These are phyloP conservation scores for Hemisphaericaspora xylofermentans DNA, from an alignment of 1,139 yeast species.

Conservation along the genomic window DNA sequence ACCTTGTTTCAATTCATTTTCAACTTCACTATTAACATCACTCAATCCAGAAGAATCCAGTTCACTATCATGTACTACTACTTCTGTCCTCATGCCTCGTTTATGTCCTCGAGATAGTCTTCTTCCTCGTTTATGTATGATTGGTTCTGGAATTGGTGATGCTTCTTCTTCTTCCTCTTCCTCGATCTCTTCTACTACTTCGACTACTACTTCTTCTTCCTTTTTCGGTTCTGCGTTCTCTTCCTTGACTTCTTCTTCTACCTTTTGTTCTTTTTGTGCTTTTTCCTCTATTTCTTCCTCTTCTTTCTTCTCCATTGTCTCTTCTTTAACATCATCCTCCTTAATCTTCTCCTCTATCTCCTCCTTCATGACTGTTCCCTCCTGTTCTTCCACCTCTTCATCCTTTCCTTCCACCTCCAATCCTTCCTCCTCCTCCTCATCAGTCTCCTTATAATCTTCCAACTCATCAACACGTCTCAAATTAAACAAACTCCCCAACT, in stretches of 20 bases:
- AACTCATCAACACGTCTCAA: slow-evolving; percentile 54
- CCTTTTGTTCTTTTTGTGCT: not conserved
- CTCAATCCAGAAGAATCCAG: slow-evolving; percentile 13
- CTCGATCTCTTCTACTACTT: slow-evolving; percentile 1
- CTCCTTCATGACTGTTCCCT: slow-evolving; percentile 1
- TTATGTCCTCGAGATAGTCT: slow-evolving; percentile 5
- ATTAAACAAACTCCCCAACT: slow-evolving; percentile 53
- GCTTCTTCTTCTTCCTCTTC: slow-evolving; percentile 7
- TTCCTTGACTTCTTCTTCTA: not conserved
- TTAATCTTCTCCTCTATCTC: slow-evolving; percentile 3
- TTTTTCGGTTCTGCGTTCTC: slow-evolving; percentile 10
- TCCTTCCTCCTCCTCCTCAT: slow-evolving; percentile 28
- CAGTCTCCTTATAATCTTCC: slow-evolving; percentile 28
- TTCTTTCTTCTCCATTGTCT: too few relatives aligned
- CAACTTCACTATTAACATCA: slow-evolving; percentile 6
- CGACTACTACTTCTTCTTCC: slow-evolving; percentile 2
- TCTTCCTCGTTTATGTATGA: slow-evolving; percentile 6
- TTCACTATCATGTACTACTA: slow-evolving; percentile 14
- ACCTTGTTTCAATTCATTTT: slow-evolving; percentile 8
- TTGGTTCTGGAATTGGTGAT: slow-evolving; percentile 7
- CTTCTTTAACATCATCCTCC: too few relatives aligned
- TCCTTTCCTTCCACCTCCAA: slow-evolving; percentile 2
- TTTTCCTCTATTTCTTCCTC: not conserved
- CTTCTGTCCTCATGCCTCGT: slow-evolving; percentile 28
- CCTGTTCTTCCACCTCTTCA: slow-evolving; percentile 10